Base-by-base conservation (phyloP, 352 stramenopile genomes). In the Globisporangium parvum region DNA sequence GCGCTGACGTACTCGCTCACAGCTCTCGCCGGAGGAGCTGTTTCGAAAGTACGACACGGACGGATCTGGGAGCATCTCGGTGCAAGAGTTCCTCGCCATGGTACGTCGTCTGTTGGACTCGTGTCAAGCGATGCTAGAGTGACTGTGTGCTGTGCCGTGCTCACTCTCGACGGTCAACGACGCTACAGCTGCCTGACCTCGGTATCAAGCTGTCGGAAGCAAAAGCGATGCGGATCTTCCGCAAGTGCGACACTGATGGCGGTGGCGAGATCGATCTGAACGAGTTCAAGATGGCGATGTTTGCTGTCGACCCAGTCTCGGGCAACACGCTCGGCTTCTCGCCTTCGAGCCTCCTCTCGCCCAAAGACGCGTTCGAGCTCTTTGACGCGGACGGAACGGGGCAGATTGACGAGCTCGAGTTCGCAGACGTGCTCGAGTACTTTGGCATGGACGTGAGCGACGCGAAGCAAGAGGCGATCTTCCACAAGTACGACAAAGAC, bases 221-320 rank as follows among this genome's bases (percentile, higher is more conserved):
- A 26, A 98, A 98, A 62, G 80, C 86, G 1, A 73, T 94, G 59
- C 75, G 87, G 26, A 96, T 97, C 62, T 98, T 98, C 58, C 75
- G 82, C 21, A 85, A 85, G 60, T 96, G 91, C 60, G 93, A 98
- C 67, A 87, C 75, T 9, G 91, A 98, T 49, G 74, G 83, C 24
- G 85, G 75, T 40, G 91, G 89, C 0, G 88, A 95, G 65, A 97
- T 98, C 57, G 88, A 97, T 58, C 55, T 97, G 55, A 86, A 95
- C 1, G 91, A 98, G 67, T 98, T 98, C 69, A 92, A 96, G 53
- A 91, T 91, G 69, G 91, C 93, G 8, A 80, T 98, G 64, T 98
- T 97, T 62, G 78, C 86, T 0, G 80, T 94, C 35, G 91, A 98
- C 45, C 88, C 90, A 1, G 80, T 95, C 50, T 90, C 73, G 3